Evolutionary conservation across 352 stramenopile genomes (phyloP), one percentile per base, ranked within the genome.

Genomic region (Phytophthora niederhauseri): DNA sequence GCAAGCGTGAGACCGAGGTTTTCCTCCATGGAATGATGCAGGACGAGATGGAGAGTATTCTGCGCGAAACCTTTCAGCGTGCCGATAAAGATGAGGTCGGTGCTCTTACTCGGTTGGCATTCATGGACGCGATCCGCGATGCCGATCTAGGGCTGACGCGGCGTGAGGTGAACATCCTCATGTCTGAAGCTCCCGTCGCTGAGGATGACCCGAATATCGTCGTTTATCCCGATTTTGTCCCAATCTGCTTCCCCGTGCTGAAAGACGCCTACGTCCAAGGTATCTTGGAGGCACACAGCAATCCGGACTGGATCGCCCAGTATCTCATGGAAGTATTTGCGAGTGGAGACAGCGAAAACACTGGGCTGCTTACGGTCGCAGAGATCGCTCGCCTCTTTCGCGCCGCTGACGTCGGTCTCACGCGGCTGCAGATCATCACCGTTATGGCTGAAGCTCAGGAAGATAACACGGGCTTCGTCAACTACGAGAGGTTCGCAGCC

Each of bases 1-100:
- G 52, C 12, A 88, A 86, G 41, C 77, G 75, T 38, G 70, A 85
- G 17, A 61, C 64, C 6, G 78, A 90, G 38, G 68, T 79, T 31
- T 81, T 95, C 43, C 57, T 92, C n/a, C 87, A 95, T 63, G 85
- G 87, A 31, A 86, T 93, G 75, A 86, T 87, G 77, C 87, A 91
- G 52, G 87, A 95, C 57, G 87, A 95, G 54, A 81, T 92, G 56
- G 87, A 95, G 54, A 92, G 82, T 69, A 75, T 93, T 22, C 64
- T 95, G 59, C 78, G 82, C 2, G 87, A 95, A 58, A 91, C 87
- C 66, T 89, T 95, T 57, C 84, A 91, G 59, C 85, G 86, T 24
- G 64, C 78, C 6, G 87, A 93, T 52, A 61, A 78, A 0, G 79
- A 90, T 50, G 82, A 92, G 31, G 62, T 57, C 3, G 87, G 87